A percentile compares a stretch with the other conserved stretches of the same genome.
Evolutionary conservation across 176 grass and related monocot genomes (phyloP).

Genomic region (Cenchrus fungigraminus): DNA sequence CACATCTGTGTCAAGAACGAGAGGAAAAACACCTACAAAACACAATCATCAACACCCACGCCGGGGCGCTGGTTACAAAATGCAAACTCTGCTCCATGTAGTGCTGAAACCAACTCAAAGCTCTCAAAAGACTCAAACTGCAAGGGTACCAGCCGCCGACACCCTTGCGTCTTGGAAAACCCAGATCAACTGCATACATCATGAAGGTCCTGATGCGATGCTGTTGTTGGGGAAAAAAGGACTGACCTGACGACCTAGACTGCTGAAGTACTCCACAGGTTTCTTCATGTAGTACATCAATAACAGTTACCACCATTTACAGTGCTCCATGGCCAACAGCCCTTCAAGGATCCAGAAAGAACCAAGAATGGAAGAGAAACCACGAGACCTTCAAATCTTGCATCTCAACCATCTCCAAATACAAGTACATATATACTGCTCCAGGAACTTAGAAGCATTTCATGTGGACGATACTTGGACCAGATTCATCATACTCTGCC

Average conservation of each 20-base stretch:
- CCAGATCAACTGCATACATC: slow-evolving; percentile 4
- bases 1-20: not conserved
- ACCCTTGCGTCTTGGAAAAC: not conserved
- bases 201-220: slow-evolving; percentile 24
- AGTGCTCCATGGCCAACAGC: slow-evolving; percentile 16
- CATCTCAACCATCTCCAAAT: slow-evolving; percentile 43
- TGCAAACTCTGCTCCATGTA: slow-evolving; percentile 21
- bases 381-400: slow-evolving; percentile 28
- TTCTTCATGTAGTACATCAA: slow-evolving; percentile 31
- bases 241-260: slow-evolving; percentile 22
- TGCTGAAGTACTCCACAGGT: not conserved
- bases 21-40: not conserved
- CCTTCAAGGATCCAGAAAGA: slow-evolving; percentile 10
- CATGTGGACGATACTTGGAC: slow-evolving; percentile 76
- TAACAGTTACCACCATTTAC: slow-evolving; percentile 23
- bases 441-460: slow-evolving; percentile 64
- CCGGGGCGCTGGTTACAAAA: slow-evolving; percentile 17
- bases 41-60: slow-evolving; percentile 25
- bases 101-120: slow-evolving; percentile 3
- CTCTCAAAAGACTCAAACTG: not conserved
- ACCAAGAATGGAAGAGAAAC: not conserved
- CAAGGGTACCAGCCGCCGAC: not conserved
- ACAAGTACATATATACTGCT: not conserved
- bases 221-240: not conserved
- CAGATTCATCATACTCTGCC: slow-evolving; percentile 79